Percentiles rank a stretch among this genome's conserved stretches.
phyloP scores from a whole-genome alignment of 2,329 filamentous ascomycete species.

The Fusarium aywerte region DNA sequence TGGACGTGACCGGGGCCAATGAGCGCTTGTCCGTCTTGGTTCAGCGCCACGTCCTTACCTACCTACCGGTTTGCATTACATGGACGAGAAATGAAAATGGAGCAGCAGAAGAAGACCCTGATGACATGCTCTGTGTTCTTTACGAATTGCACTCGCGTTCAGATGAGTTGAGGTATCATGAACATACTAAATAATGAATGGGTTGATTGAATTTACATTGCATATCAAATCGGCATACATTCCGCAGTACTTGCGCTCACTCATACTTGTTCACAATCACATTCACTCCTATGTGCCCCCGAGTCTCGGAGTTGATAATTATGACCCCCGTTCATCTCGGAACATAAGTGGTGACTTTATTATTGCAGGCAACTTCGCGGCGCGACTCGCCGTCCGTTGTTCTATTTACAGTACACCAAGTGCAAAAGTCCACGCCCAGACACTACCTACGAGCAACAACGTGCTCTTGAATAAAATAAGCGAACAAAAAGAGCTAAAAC shows the following conservation, averaged over 20 bases:
- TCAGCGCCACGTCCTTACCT: constrained; percentile 47
- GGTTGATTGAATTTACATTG: not conserved
- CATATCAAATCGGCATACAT: not conserved
- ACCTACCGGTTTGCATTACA: constrained; percentile 5
- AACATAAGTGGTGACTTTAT: not conserved
- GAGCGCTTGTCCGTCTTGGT: constrained; percentile 41
- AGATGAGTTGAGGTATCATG: not conserved
- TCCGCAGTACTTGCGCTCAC: not conserved
- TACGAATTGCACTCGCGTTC: not conserved
- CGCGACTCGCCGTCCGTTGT: constrained; percentile 1
- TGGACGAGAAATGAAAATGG: not conserved
- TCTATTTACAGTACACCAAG: not conserved
- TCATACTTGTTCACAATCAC: not conserved
- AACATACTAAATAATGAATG: not conserved
- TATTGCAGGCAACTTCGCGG: constrained; percentile 2
- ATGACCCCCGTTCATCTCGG: constrained; percentile 2
- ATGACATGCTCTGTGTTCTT: constrained; percentile 14
- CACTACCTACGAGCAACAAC: not conserved
- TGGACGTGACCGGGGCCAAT: constrained; percentile 48
- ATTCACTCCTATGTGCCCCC: not conserved
- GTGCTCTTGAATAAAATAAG: not conserved
- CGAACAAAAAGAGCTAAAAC: not conserved
- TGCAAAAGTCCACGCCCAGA: not conserved
- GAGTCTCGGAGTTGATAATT: not conserved
- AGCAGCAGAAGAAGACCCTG: constrained; percentile 12